Percentiles rank a stretch among this genome's conserved stretches.
These are phyloP conservation scores for Ormosia emarginata DNA, from an alignment of 306 rosid species.

Conservation along the genomic window DNA sequence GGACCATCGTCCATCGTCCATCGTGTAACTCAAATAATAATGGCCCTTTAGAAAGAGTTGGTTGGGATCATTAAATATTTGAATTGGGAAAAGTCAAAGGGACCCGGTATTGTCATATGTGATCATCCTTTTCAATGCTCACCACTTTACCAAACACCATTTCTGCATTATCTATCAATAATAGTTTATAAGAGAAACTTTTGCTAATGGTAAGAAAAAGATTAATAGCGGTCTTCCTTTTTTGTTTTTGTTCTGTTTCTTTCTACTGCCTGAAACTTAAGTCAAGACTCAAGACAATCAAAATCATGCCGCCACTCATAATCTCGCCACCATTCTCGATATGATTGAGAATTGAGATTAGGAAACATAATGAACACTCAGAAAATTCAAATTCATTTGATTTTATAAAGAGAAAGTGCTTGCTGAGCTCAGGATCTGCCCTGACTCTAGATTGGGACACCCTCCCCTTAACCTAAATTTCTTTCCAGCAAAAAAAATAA, in stretches of 20 bases:
- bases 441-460: no score
- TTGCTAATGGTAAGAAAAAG: conserved; percentile 1
- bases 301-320: conserved; percentile 18
- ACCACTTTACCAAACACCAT: conserved; percentile 20
- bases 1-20: background rate
- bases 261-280: background rate
- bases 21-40: background rate
- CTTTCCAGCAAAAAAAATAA: no score
- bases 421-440: no score
- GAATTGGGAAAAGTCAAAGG: conserved; percentile 2
- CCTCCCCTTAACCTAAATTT: no score
- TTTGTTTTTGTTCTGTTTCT: background rate
- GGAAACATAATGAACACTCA: background rate
- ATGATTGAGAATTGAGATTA: conserved; percentile 7
- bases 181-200: background rate
- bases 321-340: conserved; percentile 45
- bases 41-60: conserved; percentile 20
- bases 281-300: conserved; percentile 1
- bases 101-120: background rate
- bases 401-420: background rate
- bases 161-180: background rate
- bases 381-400: background rate
- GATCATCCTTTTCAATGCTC: conserved; percentile 33
- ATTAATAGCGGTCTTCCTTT: background rate
- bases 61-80: conserved; percentile 6